Percentiles rank a stretch among this genome's conserved stretches.
These are phyloP conservation scores for Aspergillus brunneoviolaceus DNA, from an alignment of 2,329 filamentous ascomycete genomes.

Conservation along the genomic window DNA sequence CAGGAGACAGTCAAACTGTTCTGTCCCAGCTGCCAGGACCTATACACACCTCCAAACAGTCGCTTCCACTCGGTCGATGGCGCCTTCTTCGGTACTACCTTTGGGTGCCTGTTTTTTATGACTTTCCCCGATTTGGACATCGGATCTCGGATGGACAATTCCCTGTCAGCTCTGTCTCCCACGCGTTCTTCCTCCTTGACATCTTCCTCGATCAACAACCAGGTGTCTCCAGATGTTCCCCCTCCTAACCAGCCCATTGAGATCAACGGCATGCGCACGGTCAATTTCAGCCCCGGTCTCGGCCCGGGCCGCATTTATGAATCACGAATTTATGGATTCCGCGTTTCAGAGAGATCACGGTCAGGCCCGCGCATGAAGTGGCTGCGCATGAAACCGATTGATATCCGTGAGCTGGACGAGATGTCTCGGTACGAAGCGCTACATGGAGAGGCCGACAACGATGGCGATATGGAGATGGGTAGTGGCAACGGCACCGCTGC, in stretches of 20 bases:
- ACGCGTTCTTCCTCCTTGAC: conserved; percentile 29
- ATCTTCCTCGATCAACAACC: conserved; percentile 30
- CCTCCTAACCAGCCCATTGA: conserved; percentile 50
- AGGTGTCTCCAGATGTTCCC: conserved; percentile 30
- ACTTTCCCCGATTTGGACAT: conserved; percentile 97
- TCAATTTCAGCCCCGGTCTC: conserved; percentile 85
- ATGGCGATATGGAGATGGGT: conserved; percentile 43
- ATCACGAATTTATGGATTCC: conserved; percentile 93
- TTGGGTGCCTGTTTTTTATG: conserved; percentile 95
- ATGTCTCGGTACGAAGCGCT: conserved; percentile 39
- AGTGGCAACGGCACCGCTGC: conserved; percentile 20
- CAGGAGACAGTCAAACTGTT: conserved; percentile 98
- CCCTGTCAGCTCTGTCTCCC: conserved; percentile 29
- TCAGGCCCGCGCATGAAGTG: conserved; percentile 96
- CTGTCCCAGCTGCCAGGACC: conserved; percentile 92
- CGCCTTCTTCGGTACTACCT: conserved; percentile 96
- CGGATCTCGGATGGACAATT: conserved; percentile 61
- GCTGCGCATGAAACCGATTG: conserved; percentile 78
- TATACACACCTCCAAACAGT: conserved; percentile 96
- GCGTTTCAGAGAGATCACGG: conserved; percentile 83
- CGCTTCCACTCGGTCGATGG: conserved; percentile 96
- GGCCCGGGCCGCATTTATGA: conserved; percentile 85
- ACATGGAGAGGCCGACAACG: conserved; percentile 33
- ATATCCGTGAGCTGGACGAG: conserved; percentile 84
- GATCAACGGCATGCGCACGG: conserved; percentile 82